Base-by-base conservation (phyloP, 192 early-diverging fungal genomes). In the Dispira simplex region DNA sequence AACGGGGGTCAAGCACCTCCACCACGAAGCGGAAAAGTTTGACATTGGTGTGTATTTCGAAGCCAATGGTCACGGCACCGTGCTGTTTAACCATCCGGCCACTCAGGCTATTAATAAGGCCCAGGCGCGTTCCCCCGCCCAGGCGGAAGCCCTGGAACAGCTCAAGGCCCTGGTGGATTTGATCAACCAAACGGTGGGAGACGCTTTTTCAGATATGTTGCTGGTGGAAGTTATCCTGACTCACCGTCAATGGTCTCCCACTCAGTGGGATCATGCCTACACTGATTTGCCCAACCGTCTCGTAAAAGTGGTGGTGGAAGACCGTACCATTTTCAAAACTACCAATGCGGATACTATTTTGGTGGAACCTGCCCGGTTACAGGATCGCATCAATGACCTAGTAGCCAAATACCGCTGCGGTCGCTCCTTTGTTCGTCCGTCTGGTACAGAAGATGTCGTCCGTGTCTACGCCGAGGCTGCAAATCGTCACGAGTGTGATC, bases 1-100 rank as follows among this genome's bases (percentile, higher is more conserved):
- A 49, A 99, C 97, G 10, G 97, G 97, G 65, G 97, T 99, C 64
- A 99, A 99, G 84, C 87, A 99, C 76, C 79, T 99, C 68, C 97
- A 99, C 70, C 97, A 99, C 72, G 94, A 93, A 66, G 97, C 97
- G 32, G 86, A 91, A 72, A 87, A 90, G 68, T 98, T 92, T 75
- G 91, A 95, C 73, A 86, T 98, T 66, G 97, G 97, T 70, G 93
- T 97, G 46, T 99, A 99, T 81, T 99, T 99, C 87, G 97, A 99
- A 75, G 97, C 97, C 47, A 99, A 99, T 67, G 97, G 97, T 63
- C 97, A 99, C 71, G 97, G 97, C 59, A 99, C 97, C 20, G 88
- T 97, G 52, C 78, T 99, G 65, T 99, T 99, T 74, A 98, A 90
- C 71, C 68, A 81, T 47, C 70, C 68, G 5, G 88, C 88, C 18